These are phyloP conservation scores for Astragalus glycyphyllos DNA, from an alignment of 306 rosid species.

Conservation along the genomic window DNA sequence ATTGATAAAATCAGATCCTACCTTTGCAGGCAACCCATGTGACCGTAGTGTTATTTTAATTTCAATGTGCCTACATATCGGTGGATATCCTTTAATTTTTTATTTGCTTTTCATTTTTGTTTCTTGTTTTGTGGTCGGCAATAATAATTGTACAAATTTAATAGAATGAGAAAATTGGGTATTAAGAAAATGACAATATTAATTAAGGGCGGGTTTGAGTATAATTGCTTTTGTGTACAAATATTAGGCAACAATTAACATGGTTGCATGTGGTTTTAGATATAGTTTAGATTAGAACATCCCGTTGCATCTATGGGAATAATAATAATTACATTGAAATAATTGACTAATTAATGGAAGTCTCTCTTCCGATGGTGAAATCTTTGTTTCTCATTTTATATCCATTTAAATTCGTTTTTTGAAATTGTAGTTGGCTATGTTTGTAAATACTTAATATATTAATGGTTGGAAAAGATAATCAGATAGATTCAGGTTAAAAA, in stretches of 20 bases:
- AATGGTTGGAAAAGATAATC: too few relatives aligned
- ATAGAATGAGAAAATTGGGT: slow-evolving; percentile 11
- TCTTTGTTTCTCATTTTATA: too few relatives aligned
- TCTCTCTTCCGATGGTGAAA: too few relatives aligned
- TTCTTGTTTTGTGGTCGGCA: slow-evolving; percentile 52
- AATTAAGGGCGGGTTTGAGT: slow-evolving; percentile 35
- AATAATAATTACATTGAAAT: not conserved
- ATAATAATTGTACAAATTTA: slow-evolving; percentile 36
- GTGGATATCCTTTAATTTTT: not conserved
- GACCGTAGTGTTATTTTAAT: slow-evolving; percentile 36
- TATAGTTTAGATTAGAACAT: slow-evolving; percentile 17
- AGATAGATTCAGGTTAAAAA: too few relatives aligned
- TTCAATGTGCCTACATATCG: slow-evolving; percentile 27
- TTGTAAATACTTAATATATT: too few relatives aligned
- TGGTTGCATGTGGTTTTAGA: slow-evolving; percentile 58
- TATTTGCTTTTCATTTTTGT: not conserved
- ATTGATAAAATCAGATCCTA: slow-evolving; percentile 39
- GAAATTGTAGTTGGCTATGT: too few relatives aligned
- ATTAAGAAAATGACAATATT: slow-evolving; percentile 26
- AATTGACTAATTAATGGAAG: too few relatives aligned
- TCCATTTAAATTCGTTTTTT: too few relatives aligned
- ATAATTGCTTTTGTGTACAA: slow-evolving; percentile 42
- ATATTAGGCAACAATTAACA: slow-evolving; percentile 46
- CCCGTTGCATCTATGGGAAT: not conserved
- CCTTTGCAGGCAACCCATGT: slow-evolving; percentile 59